Conservation (phyloP, 2,329 filamentous ascomycete genomes). For the Colletotrichum destructivum region DNA sequence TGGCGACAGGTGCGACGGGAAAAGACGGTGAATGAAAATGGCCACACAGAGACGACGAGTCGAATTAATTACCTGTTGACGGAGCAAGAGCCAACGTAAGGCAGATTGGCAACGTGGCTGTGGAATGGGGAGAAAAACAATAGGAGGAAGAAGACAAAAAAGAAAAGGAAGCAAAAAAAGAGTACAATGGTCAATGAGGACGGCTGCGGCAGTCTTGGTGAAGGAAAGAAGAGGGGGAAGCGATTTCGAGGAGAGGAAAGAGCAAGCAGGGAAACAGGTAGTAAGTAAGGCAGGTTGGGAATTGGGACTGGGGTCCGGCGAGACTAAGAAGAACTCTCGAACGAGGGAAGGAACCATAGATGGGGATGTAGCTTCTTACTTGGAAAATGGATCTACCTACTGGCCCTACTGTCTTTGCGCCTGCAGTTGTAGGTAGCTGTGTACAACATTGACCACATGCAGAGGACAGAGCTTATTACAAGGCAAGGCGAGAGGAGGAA, state of each 20-base stretch:
- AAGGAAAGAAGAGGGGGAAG: constrained; percentile 5
- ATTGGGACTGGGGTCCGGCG: constrained; percentile 10
- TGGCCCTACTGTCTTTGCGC: background rate
- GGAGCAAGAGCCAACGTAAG: background rate
- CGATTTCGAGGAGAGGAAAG: constrained; percentile 5
- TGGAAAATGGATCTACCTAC: too few species aligned
- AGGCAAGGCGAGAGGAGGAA: constrained; percentile 2
- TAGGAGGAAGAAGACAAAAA: too few species aligned
- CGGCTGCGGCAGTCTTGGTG: background rate
- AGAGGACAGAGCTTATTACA: constrained; percentile 32
- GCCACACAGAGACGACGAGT: background rate
- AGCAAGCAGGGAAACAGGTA: constrained; percentile 2
- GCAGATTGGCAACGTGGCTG: constrained; percentile 15
- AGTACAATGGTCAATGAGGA: constrained; percentile 9
- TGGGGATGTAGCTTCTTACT: background rate
- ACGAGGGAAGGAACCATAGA: constrained; percentile 18
- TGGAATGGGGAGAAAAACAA: constrained; percentile 9
- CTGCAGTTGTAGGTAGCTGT: background rate
- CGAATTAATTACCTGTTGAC: background rate
- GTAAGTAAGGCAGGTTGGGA: background rate
- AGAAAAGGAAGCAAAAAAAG: too few species aligned
- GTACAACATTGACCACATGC: constrained; percentile 2
- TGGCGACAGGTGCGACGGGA: background rate
- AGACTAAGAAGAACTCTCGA: constrained; percentile 32
- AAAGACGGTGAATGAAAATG: constrained; percentile 11